Base-by-base conservation (phyloP, 768 basidiomycete species). In the Sarcodon aspratus region DNA sequence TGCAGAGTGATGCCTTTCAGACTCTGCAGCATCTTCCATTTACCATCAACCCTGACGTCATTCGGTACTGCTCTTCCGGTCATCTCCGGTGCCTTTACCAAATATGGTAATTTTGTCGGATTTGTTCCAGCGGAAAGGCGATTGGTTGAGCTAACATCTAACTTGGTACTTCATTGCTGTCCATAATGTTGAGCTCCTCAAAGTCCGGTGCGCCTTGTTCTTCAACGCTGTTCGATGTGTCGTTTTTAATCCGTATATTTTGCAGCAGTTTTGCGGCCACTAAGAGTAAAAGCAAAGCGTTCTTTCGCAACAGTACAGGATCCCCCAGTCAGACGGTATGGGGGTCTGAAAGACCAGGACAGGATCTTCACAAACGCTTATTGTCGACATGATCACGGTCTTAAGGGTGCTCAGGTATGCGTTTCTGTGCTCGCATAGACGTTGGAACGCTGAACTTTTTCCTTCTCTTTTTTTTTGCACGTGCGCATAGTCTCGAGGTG, bases 291-390 rank as follows among this genome's bases (percentile, higher is more conserved):
- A 27, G 21, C 21, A 1, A 42, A 58, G 21, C 58, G 61, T 34
- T 56, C 57, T n/a, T 63, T 92, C 54, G 90, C 89, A 42, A 90
- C 89, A 7, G 80, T 82, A 33, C 75, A 80, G 35, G 82, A 89
- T 60, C 72, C 88, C n/a, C 94, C 93, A 32, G 87, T 94, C 15
- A 75, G 92, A 55, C 79, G 79, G 52, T 95, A 97, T 60, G 95
- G 95, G 21, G 94, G 94, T 0, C 72, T 98, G 53, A 92, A 86
- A 65, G 95, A 98, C 69, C 89, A 93, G 60, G 89, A 91, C 65
- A 80, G 89, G 44, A 92, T 92, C 54, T 97, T 98, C 60, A 93
- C 89, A 36, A 98, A 96, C 63, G 79, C 80, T 1, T 95, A 85
- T 61, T 84, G 78, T 59, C 76, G 78, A 50, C 90, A 94, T 62